Evolutionary conservation across 2,329 filamentous ascomycete species (phyloP).

Genomic region (Ophiostoma sp.): DNA sequence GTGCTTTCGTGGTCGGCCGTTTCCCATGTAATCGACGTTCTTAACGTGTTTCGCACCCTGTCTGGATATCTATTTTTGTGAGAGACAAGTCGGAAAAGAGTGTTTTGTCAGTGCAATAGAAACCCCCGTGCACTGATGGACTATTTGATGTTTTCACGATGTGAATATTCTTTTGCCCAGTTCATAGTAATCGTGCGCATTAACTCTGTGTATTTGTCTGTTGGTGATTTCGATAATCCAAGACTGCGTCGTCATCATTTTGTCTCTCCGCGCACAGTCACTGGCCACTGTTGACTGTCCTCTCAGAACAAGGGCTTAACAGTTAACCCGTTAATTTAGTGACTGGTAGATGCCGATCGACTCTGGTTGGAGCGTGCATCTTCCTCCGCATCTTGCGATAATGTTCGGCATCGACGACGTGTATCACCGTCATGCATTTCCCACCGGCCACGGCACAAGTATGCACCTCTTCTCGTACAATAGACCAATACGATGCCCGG

Average conservation of each 20-base stretch:
- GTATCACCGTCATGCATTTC: not conserved
- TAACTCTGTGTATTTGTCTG: not conserved
- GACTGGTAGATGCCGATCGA: too few relatives aligned
- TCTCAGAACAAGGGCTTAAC: too few relatives aligned
- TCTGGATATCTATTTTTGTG: not conserved
- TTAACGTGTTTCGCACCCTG: not conserved
- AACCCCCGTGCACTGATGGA: not conserved
- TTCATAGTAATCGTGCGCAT: not conserved
- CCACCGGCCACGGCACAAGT: not conserved
- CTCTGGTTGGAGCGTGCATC: too few relatives aligned
- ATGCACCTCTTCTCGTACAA: not conserved
- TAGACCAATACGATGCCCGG: not conserved
- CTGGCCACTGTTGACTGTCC: not conserved
- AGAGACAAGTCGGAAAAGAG: not conserved
- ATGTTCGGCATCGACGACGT: not conserved
- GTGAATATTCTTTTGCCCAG: too few relatives aligned
- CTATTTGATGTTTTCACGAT: too few relatives aligned
- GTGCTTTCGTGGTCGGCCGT: not conserved
- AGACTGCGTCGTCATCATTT: too few relatives aligned
- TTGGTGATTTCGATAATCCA: too few relatives aligned
- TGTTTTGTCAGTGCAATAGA: not conserved
- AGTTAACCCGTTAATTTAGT: too few relatives aligned
- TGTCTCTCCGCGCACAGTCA: too few relatives aligned
- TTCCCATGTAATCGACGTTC: not conserved
- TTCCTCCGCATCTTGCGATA: not conserved